Conservation (phyloP, 768 basidiomycete genomes). For the Pholiota molesta region DNA sequence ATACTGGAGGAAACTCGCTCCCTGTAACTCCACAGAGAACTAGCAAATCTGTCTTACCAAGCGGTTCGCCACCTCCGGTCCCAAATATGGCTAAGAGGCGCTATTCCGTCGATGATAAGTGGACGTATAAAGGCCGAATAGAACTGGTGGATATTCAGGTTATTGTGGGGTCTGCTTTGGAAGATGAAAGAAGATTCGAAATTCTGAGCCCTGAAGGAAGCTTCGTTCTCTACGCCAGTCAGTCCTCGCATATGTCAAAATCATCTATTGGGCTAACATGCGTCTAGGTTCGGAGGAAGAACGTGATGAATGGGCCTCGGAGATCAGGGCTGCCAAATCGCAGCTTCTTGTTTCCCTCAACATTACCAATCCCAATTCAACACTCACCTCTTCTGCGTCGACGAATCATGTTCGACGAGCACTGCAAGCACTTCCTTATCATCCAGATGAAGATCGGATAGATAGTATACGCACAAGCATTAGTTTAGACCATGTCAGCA, state of each 20-base stretch:
- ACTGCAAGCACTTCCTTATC: conserved; percentile 73
- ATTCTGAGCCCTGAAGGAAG: conserved; percentile 77
- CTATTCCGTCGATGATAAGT: conserved; percentile 57
- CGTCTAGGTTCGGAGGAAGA: conserved; percentile 54
- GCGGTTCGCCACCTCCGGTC: conserved; percentile 25
- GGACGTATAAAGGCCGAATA: conserved; percentile 71
- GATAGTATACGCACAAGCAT: conserved; percentile 29
- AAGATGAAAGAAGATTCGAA: conserved; percentile 66
- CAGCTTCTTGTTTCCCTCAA: conserved; percentile 73
- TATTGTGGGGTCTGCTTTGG: conserved; percentile 54
- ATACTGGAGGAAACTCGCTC: background rate
- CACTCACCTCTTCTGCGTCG: conserved; percentile 76
- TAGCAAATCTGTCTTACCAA: conserved; percentile 5
- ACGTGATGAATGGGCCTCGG: conserved; percentile 65
- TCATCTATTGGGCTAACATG: conserved; percentile 1
- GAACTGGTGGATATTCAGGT: conserved; percentile 79
- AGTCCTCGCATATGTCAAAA: conserved; percentile 17
- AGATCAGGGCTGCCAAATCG: conserved; percentile 71
- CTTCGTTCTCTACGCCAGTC: conserved; percentile 75
- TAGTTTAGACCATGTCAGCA: conserved; percentile 18
- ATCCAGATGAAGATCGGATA: conserved; percentile 53
- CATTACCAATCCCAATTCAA: conserved; percentile 76
- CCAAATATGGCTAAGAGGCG: conserved; percentile 34
- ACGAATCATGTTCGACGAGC: conserved; percentile 75
- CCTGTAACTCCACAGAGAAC: conserved; percentile 12